These are phyloP conservation scores for Salinomyces thailandicus DNA, from an alignment of 2,329 filamentous ascomycete genomes.

Conservation along the genomic window DNA sequence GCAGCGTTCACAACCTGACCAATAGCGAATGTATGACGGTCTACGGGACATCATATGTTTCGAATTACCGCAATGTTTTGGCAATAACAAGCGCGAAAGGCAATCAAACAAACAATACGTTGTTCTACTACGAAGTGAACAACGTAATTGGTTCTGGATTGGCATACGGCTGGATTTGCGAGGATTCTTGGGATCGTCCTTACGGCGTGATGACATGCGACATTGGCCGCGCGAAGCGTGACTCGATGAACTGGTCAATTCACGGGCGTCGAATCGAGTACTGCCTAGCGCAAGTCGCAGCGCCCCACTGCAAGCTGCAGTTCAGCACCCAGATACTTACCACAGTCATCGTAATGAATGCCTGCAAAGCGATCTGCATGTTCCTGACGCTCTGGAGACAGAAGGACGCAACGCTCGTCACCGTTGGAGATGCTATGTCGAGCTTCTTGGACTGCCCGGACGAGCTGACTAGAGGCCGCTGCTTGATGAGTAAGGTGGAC, in stretches of 20 bases:
- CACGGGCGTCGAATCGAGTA: conserved; percentile 13
- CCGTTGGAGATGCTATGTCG: conserved; percentile 15
- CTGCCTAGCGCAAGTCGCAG: conserved; percentile 14
- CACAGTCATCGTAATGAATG: conserved; percentile 18
- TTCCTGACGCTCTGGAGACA: conserved; percentile 12
- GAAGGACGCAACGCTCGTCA: conserved; percentile 14
- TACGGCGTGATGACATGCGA: conserved; percentile 5
- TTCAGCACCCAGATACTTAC: conserved; percentile 16
- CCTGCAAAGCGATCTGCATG: conserved; percentile 18
- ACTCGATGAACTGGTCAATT: conserved; percentile 5
- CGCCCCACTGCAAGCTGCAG: conserved; percentile 14
- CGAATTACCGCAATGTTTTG: conserved; percentile 3
- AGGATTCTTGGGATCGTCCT: neutral
- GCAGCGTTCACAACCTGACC: conserved; percentile 1
- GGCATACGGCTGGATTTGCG: conserved; percentile 5
- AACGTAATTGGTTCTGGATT: neutral
- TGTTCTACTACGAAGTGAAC: conserved; percentile 1
- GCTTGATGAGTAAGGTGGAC: conserved; percentile 10
- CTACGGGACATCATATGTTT: conserved; percentile 5
- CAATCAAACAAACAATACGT: conserved; percentile 6
- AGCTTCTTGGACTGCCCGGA: conserved; percentile 12
- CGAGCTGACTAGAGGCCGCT: conserved; percentile 9
- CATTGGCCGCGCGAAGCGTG: conserved; percentile 1
- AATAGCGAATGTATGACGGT: conserved; percentile 7
- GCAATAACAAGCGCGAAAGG: conserved; percentile 4